These are phyloP conservation scores for Aspergillus fischeri DNA, from an alignment of 2,329 filamentous ascomycete species.

Conservation along the genomic window DNA sequence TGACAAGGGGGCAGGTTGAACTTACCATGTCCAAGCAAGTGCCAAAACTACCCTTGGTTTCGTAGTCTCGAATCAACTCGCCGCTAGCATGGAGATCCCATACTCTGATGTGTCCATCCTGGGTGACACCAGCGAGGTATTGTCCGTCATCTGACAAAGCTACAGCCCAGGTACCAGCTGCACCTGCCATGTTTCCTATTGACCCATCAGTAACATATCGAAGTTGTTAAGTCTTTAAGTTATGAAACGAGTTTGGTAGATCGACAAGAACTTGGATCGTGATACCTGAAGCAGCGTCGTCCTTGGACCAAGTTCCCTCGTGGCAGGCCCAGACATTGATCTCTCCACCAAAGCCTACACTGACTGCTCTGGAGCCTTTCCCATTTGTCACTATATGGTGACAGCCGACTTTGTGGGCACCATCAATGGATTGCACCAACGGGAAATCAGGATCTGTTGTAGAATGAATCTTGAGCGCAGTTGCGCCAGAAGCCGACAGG, in stretches of 20 bases:
- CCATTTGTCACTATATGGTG: constrained; percentile 76
- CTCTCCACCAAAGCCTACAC: constrained; percentile 84
- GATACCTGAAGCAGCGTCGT: constrained; percentile 42
- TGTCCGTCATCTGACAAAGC: constrained; percentile 78
- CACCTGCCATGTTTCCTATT: constrained; percentile 48
- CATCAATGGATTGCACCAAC: constrained; percentile 71
- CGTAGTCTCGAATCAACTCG: constrained; percentile 73
- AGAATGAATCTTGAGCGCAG: constrained; percentile 74
- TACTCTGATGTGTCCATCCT: constrained; percentile 82
- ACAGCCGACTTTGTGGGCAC: constrained; percentile 81
- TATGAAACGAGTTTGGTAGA: not conserved
- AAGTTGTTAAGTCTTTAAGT: constrained; percentile 7
- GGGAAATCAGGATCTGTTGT: constrained; percentile 69
- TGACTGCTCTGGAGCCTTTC: constrained; percentile 70
- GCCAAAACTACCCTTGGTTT: constrained; percentile 90
- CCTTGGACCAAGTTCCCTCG: constrained; percentile 53
- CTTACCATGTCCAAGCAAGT: constrained; percentile 74
- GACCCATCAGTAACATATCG: constrained; percentile 4
- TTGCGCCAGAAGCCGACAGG: constrained; percentile 80
- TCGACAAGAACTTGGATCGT: constrained; percentile 13
- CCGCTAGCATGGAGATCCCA: constrained; percentile 64
- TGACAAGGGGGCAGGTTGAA: not conserved
- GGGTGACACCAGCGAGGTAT: constrained; percentile 80
- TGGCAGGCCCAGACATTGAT: constrained; percentile 73
- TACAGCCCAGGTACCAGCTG: constrained; percentile 80